A percentile compares a stretch with the other conserved stretches of the same genome.
phyloP scores from a whole-genome alignment of 495 filamentous ascomycete species.

The Entonaema liquescens region DNA sequence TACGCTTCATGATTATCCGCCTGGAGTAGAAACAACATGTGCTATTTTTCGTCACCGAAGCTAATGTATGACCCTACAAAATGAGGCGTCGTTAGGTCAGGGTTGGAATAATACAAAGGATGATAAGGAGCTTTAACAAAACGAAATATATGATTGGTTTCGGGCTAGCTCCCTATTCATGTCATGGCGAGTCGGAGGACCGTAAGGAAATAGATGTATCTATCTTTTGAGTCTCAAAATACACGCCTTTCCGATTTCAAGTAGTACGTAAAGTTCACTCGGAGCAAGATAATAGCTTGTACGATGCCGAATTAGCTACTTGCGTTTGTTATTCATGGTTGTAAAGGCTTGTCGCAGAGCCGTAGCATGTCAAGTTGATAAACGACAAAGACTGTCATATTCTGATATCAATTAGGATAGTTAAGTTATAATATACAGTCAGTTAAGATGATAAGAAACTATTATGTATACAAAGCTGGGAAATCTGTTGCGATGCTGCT shows the following conservation, averaged over 20 bases:
- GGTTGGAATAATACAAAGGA: background rate
- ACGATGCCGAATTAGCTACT: background rate
- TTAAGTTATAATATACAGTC: background rate
- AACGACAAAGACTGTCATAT: background rate
- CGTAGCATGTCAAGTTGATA: background rate
- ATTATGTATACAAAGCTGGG: no score
- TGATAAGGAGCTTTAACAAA: background rate
- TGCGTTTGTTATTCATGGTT: background rate
- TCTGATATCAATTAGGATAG: no score
- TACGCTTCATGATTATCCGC: slow-evolving; percentile 30
- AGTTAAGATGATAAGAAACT: background rate
- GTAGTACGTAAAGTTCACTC: background rate
- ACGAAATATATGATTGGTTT: background rate
- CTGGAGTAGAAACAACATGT: background rate
- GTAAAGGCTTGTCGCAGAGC: background rate
- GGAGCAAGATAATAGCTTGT: background rate
- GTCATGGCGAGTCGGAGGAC: background rate
- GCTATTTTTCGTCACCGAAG: background rate
- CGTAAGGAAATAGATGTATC: background rate
- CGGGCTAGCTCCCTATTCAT: background rate
- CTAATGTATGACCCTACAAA: background rate
- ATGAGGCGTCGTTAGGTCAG: background rate
- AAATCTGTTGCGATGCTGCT: no score
- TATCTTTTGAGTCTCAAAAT: no score
- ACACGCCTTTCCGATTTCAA: background rate